Base-by-base conservation (phyloP, 2,329 filamentous ascomycete species). In the Verticillium dahliae region DNA sequence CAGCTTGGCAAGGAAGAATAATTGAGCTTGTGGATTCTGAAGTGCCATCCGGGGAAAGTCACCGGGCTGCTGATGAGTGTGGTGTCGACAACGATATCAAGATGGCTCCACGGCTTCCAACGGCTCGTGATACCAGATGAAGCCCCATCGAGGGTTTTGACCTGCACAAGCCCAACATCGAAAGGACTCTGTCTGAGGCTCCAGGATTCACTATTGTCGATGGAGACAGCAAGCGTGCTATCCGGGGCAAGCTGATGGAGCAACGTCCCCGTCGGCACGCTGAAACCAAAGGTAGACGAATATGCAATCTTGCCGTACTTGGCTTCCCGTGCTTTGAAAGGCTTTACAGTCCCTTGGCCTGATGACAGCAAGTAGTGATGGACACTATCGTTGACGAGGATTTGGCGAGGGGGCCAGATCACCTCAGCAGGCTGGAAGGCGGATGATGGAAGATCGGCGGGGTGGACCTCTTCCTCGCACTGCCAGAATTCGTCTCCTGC, bases 261-360 rank as follows among this genome's bases (percentile, higher is more conserved):
- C n/a, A 72, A 65, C 1, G 65, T 39, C 0, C 71, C 72, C 1
- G 66, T 69, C 0, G 73, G 73, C 2, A 74, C 72, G 54, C 67
- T 69, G 61, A 77, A 77, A 0, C 65, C 71, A 50, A 78, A 76
- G 1, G 72, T 61, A 6, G 75, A 77, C 0, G 75, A 77, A 64
- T 78, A 75, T 13, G 72, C 72, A n/a, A 75, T 72, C 65, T 75
- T 75, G 34, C 68, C 67, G 58, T 75, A 76, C 64, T 77, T 79
- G 3, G 76, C 74, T 61, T 76, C 69, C 2, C 66, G 67, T 1
- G 71, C 71, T 63, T 74, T 71, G 57, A 72, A 67, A 3, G 65
- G 67, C 69, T 70, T 73, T 14, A 59, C 65, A 11, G 68, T 70
- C 54, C 70, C 74, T 65, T 78, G 75, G 0, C 69, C 72, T 0